Conservation (phyloP, 805 yeast species). For the Clavispora santaluciae region DNA sequence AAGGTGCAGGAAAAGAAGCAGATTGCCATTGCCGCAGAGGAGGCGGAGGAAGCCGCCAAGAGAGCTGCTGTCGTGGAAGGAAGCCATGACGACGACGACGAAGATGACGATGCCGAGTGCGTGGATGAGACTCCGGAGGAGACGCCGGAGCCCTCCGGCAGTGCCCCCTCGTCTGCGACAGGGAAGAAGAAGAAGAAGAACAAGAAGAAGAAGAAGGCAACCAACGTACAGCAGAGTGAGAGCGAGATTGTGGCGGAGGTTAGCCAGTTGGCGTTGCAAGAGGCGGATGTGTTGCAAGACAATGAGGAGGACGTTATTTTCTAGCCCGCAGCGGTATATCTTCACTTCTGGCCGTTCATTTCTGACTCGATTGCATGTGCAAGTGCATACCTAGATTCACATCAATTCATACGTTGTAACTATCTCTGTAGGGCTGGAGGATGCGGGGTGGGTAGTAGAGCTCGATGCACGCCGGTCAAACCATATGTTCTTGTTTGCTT, state of each 20-base stretch:
- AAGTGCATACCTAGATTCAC: background rate
- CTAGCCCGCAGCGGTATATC: constrained; percentile 9
- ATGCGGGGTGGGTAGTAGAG: no score
- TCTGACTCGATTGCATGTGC: background rate
- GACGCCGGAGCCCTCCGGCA: constrained; percentile 3
- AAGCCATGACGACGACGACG: constrained; percentile 17
- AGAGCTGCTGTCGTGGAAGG: constrained; percentile 16
- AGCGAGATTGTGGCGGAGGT: constrained; percentile 22
- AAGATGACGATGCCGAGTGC: constrained; percentile 19
- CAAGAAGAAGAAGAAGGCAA: constrained; percentile 11
- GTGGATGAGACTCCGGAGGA: constrained; percentile 16
- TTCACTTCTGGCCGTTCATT: constrained; percentile 1
- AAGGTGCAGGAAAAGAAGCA: constrained; percentile 95
- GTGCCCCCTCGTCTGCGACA: constrained; percentile 2
- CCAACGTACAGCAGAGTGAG: constrained; percentile 11
- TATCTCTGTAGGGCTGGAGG: background rate
- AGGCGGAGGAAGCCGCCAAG: constrained; percentile 40
- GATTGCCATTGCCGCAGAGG: constrained; percentile 63
- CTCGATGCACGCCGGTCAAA: no score
- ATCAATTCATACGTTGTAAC: background rate
- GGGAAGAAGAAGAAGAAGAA: constrained; percentile 13
- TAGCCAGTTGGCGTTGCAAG: constrained; percentile 21
- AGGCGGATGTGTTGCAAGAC: constrained; percentile 32
- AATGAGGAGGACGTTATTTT: constrained; percentile 45
- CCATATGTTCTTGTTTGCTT: no score